Base-by-base conservation (phyloP, 176 grass and related monocot species). In the Carex kokanica region DNA sequence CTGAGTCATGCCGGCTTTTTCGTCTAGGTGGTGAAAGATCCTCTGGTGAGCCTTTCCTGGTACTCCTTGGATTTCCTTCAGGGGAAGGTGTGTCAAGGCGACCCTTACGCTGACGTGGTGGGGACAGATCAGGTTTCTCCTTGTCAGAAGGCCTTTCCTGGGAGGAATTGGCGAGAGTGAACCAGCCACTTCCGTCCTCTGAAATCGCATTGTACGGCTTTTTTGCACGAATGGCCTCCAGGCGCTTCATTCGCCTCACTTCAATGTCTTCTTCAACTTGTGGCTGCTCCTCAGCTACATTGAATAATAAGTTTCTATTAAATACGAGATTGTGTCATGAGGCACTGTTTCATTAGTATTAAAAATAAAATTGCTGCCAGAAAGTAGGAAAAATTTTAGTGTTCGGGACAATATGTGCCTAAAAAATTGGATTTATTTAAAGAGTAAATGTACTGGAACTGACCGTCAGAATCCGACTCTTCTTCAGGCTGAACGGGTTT, bases 191-290 rank as follows among this genome's bases (percentile, higher is more conserved):
- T 60, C 95, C 95, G 5, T 98, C 95, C 58, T 98, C 89, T 0
- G 92, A 85, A 12, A 98, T 95, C 3, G 88, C 69, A 20, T 98
- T 79, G 70, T 98, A 98, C 8, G 92, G 90, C 79, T 88, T 88
- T 38, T 82, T 88, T 0, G 91, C 84, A 6, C 95, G 89, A 74
- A 98, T 86, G 0, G 88, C 88, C 81, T 98, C 95, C 41, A 98
- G 69, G 18, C 92, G 88, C 34, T 88, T 92, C 95, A 98, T 93
- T 56, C 92, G 89, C 78, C 92, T 95, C 7, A 98, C 95, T 82
- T 98, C 95, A n/a, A 98, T 88, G 70, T 98, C 95, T 81, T 98
- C 95, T 7, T 98, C 80, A 43, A 98, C 88, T 84, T 86, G 89
- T 21, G 95, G 92, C 64, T 52, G 83, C 21, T 93, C 95, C 1